Conservation (phyloP, 2,329 filamentous ascomycete genomes). For the Penicillium sp. region DNA sequence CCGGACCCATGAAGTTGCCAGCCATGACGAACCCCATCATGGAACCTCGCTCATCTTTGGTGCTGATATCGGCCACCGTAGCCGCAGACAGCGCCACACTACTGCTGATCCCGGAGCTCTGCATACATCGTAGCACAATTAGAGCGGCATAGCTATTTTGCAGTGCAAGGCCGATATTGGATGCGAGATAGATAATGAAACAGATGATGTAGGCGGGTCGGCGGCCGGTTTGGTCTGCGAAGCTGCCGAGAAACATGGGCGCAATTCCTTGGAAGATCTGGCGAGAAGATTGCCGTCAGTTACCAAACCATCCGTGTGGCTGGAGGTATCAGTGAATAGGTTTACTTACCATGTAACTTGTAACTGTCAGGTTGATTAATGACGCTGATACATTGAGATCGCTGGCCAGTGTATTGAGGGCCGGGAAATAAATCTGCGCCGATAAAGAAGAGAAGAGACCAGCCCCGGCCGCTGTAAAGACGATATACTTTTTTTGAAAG, state of each 20-base stretch:
- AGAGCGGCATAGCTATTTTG: slow-evolving; percentile 38
- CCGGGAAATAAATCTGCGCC: slow-evolving; percentile 42
- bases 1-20: slow-evolving; percentile 37
- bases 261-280: slow-evolving; percentile 38
- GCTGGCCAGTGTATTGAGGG: slow-evolving; percentile 29
- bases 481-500: slow-evolving; percentile 29
- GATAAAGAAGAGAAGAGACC: slow-evolving; percentile 41
- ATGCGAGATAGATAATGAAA: slow-evolving; percentile 41
- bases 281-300: neutral
- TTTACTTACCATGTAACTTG: slow-evolving; percentile 29
- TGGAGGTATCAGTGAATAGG: neutral
- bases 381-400: slow-evolving; percentile 28
- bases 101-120: slow-evolving; percentile 40
- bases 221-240: slow-evolving; percentile 46
- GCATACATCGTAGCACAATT: slow-evolving; percentile 37
- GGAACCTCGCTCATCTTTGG: slow-evolving; percentile 36
- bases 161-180: slow-evolving; percentile 41
- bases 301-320: too few relatives aligned
- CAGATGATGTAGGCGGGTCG: slow-evolving; percentile 47
- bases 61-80: slow-evolving; percentile 39
- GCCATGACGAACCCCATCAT: slow-evolving; percentile 36
- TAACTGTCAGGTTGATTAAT: slow-evolving; percentile 34
- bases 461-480: slow-evolving; percentile 36
- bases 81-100: slow-evolving; percentile 38
- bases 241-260: slow-evolving; percentile 46